These are phyloP conservation scores for Aspergillus pseudoviridinutans DNA, from an alignment of 2,329 filamentous ascomycete genomes.

Conservation along the genomic window DNA sequence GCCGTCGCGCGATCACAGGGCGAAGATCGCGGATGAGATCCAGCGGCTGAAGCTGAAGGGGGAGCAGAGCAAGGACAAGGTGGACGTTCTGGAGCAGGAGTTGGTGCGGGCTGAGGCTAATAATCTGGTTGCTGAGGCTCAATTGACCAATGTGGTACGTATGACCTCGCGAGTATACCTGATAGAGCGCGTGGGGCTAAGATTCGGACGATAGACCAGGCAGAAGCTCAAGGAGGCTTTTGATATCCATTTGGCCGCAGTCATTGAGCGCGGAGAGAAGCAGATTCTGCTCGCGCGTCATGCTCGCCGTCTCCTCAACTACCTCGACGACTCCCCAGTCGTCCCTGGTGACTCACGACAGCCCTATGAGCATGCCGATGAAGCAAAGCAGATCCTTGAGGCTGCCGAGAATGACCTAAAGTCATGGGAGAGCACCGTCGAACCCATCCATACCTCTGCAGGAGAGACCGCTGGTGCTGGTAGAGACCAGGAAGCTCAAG, in stretches of 20 bases:
- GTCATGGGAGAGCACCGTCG: slow-evolving; percentile 61
- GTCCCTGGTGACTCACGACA: slow-evolving; percentile 76
- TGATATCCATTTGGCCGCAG: slow-evolving; percentile 79
- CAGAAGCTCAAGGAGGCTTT: slow-evolving; percentile 96
- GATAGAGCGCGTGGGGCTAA: background rate
- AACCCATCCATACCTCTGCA: slow-evolving; percentile 51
- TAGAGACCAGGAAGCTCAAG: slow-evolving; percentile 6
- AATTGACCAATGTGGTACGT: slow-evolving; percentile 85
- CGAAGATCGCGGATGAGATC: slow-evolving; percentile 89
- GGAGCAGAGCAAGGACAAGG: slow-evolving; percentile 75
- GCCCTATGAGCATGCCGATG: slow-evolving; percentile 61
- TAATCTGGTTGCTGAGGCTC: slow-evolving; percentile 91
- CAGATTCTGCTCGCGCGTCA: slow-evolving; percentile 92
- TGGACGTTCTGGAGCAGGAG: slow-evolving; percentile 90
- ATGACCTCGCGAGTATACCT: background rate
- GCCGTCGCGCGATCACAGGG: slow-evolving; percentile 80
- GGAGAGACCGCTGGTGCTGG: slow-evolving; percentile 34
- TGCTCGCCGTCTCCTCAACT: slow-evolving; percentile 74
- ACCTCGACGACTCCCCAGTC: slow-evolving; percentile 85
- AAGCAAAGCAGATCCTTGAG: slow-evolving; percentile 80
- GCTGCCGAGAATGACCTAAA: slow-evolving; percentile 87
- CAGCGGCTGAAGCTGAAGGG: slow-evolving; percentile 78
- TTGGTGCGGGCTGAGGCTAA: slow-evolving; percentile 93
- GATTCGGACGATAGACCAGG: slow-evolving; percentile 60
- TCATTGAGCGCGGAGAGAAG: slow-evolving; percentile 95